A percentile compares a stretch with the other conserved stretches of the same genome.
phyloP scores from a whole-genome alignment of 306 rosid genomes.

The Clitoria ternatea region DNA sequence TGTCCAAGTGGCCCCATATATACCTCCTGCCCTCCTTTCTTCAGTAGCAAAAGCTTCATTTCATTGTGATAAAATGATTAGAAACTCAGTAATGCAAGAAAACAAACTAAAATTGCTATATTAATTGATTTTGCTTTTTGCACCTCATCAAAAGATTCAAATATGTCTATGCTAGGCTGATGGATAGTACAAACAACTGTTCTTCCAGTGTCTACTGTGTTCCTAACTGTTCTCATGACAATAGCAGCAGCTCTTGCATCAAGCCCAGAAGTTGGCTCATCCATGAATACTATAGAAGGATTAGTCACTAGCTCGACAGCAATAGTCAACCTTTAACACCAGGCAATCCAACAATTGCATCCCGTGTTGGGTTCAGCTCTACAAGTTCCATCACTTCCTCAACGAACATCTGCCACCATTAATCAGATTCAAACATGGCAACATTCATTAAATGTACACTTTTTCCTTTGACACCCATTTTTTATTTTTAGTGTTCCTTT shows the following conservation, averaged over 20 bases:
- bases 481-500: not conserved
- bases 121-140: not conserved
- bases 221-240: slow-evolving; percentile 64
- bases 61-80: slow-evolving; percentile 1
- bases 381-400: slow-evolving; percentile 68
- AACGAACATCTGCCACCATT: slow-evolving; percentile 47
- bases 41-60: slow-evolving; percentile 49
- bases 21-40: slow-evolving; percentile 48
- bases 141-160: slow-evolving; percentile 70
- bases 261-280: slow-evolving; percentile 68
- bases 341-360: slow-evolving; percentile 58
- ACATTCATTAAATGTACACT: not conserved
- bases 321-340: slow-evolving; percentile 54
- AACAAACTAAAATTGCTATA: not conserved
- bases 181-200: slow-evolving; percentile 70
- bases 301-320: slow-evolving; percentile 67
- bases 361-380: slow-evolving; percentile 46
- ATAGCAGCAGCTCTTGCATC: slow-evolving; percentile 72
- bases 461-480: not conserved
- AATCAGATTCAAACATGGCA: not conserved
- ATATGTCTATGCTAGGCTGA: slow-evolving; percentile 67
- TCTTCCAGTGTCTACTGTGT: slow-evolving; percentile 67
- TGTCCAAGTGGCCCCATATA: slow-evolving; percentile 52
- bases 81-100: slow-evolving; percentile 10
- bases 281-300: slow-evolving; percentile 71